phyloP scores from a whole-genome alignment of 1,284 basidiomycete species.

The Porodaedalea pini region DNA sequence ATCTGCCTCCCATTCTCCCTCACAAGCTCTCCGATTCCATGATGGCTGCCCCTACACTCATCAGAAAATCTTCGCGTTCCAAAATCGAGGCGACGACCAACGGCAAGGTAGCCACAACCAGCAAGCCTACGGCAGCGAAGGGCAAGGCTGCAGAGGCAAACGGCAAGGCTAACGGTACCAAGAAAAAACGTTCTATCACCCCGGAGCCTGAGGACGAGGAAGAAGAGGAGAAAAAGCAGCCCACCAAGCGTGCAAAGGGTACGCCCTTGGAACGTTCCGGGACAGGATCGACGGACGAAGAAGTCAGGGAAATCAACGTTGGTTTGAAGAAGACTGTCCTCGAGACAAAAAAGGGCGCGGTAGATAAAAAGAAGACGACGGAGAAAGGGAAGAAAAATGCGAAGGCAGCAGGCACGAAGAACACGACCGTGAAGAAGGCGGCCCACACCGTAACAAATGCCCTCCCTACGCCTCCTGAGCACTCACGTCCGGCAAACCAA shows the following conservation, averaged over 20 bases:
- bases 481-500: conserved; percentile 52
- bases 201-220: conserved; percentile 14
- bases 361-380: background rate
- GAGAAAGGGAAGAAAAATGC: conserved; percentile 2
- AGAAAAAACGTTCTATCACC: conserved; percentile 9
- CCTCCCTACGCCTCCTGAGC: conserved; percentile 49
- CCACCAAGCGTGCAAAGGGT: conserved; percentile 16
- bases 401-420: background rate
- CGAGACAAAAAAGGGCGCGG: conserved; percentile 4
- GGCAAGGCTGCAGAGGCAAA: background rate
- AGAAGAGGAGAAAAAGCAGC: conserved; percentile 11
- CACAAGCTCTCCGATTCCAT: background rate
- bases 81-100: conserved; percentile 9
- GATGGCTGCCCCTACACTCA: background rate
- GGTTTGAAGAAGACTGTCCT: conserved; percentile 12
- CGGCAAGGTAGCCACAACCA: background rate
- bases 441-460: conserved; percentile 43
- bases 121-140: conserved; percentile 2
- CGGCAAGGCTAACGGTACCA: conserved; percentile 1
- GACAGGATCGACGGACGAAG: conserved; percentile 8
- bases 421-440: conserved; percentile 21
- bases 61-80: conserved; percentile 15
- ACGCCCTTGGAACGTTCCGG: background rate
- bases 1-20: background rate
- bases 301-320: conserved; percentile 2